A percentile compares a stretch with the other conserved stretches of the same genome.
phyloP scores from a whole-genome alignment of 306 rosid species.

The Acacia melanoxylon region DNA sequence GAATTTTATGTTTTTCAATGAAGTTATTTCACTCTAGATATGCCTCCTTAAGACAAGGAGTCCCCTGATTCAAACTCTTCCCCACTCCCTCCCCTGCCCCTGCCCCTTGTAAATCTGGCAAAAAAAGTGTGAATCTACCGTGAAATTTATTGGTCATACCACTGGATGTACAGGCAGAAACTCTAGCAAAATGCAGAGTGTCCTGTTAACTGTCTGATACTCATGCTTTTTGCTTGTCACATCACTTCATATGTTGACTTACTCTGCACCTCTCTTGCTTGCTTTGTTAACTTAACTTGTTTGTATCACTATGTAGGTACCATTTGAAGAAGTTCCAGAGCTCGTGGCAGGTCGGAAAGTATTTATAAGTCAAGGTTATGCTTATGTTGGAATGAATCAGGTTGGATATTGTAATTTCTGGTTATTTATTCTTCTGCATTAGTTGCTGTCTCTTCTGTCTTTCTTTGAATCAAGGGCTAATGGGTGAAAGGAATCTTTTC shows the following conservation, averaged over 20 bases:
- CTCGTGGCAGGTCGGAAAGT: slow-evolving; percentile 89
- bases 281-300: slow-evolving; percentile 22
- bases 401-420: slow-evolving; percentile 42
- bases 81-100: not conserved
- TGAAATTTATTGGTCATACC: slow-evolving; percentile 21
- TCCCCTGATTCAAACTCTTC: not conserved
- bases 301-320: slow-evolving; percentile 59
- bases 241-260: slow-evolving; percentile 5
- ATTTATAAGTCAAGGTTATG: slow-evolving; percentile 75
- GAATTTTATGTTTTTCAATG: slow-evolving; percentile 1
- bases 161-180: not conserved
- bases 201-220: not conserved
- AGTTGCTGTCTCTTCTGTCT: slow-evolving; percentile 24
- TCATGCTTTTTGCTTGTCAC: not conserved
- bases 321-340: slow-evolving; percentile 95
- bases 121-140: no score
- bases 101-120: not conserved
- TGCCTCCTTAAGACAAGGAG: not conserved
- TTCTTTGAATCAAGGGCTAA: slow-evolving; percentile 1
- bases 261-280: slow-evolving; percentile 3
- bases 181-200: slow-evolving; percentile 16
- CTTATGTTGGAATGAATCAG: slow-evolving; percentile 85
- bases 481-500: slow-evolving; percentile 15
- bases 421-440: not conserved
- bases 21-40: not conserved